Conservation (phyloP, 148 eudicot genomes). For the Arbutus unedo region DNA sequence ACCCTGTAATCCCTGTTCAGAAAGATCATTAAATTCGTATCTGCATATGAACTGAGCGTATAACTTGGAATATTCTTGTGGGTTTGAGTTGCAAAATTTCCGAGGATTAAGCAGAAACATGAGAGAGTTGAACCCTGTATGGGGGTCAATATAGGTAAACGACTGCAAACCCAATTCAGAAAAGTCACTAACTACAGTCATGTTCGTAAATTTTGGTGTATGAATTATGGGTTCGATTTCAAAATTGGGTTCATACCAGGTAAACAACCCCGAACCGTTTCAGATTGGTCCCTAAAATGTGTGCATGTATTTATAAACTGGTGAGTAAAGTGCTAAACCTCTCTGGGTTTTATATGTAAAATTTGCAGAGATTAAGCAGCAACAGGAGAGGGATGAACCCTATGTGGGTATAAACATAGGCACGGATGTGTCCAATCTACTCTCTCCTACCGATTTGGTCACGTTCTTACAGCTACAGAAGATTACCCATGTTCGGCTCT, state of each 20-base stretch:
- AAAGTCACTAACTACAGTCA: neutral
- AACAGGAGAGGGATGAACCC: slow-evolving; percentile 47
- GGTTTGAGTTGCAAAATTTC: neutral
- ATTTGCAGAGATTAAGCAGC: slow-evolving; percentile 48
- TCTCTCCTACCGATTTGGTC: slow-evolving; percentile 58
- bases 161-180: neutral
- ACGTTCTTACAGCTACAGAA: slow-evolving; percentile 62
- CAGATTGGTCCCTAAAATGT: neutral
- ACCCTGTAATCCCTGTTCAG: neutral
- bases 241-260: neutral
- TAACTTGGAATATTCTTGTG: neutral
- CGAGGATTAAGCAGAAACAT: neutral
- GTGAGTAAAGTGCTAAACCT: neutral
- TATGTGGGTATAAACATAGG: slow-evolving; percentile 81
- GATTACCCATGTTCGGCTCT: slow-evolving; percentile 71
- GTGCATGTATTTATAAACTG: neutral
- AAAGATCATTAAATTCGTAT: neutral
- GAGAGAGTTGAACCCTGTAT: neutral
- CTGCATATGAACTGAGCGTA: neutral
- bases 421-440: slow-evolving; percentile 61
- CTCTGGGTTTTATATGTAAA: neutral
- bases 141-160: neutral
- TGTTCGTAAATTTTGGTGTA: neutral
- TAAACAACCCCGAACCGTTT: neutral
- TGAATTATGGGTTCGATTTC: neutral